Evolutionary conservation across 805 yeast species (phyloP).

Genomic region (Ogataea paradorogensis): DNA sequence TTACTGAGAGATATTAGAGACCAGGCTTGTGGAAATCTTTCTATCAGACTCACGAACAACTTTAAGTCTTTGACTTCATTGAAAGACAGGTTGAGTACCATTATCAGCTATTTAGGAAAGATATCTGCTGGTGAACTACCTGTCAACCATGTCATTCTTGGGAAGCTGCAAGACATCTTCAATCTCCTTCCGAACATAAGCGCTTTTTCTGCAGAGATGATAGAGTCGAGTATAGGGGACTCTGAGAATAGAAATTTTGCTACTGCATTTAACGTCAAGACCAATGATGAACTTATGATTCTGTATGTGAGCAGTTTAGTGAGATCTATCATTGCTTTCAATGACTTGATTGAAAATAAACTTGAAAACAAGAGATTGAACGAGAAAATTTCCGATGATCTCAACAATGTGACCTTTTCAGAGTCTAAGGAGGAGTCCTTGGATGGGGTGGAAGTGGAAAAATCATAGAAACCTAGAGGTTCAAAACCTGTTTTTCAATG

Average conservation of each 20-base stretch:
- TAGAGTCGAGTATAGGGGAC: slow-evolving; percentile 8
- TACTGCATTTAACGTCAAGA: slow-evolving; percentile 83
- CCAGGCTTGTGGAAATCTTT: slow-evolving; percentile 91
- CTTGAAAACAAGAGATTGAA: slow-evolving; percentile 64
- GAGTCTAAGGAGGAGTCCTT: slow-evolving; percentile 15
- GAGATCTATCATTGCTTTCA: slow-evolving; percentile 93
- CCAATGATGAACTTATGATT: slow-evolving; percentile 95
- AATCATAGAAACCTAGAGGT: slow-evolving; percentile 7
- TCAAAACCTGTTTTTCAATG: no score
- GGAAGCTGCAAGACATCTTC: slow-evolving; percentile 91
- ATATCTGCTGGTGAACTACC: slow-evolving; percentile 74
- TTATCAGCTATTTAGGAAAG: slow-evolving; percentile 71
- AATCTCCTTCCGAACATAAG: slow-evolving; percentile 77
- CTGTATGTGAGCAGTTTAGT: slow-evolving; percentile 86
- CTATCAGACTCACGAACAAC: slow-evolving; percentile 84
- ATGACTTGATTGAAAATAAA: slow-evolving; percentile 94
- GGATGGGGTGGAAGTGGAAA: slow-evolving; percentile 15
- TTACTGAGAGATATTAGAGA: slow-evolving; percentile 90
- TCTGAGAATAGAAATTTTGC: slow-evolving; percentile 39
- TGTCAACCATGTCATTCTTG: slow-evolving; percentile 84
- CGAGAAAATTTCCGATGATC: slow-evolving; percentile 30
- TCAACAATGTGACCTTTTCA: slow-evolving; percentile 25
- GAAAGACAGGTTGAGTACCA: slow-evolving; percentile 72
- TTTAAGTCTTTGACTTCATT: slow-evolving; percentile 84
- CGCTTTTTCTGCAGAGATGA: slow-evolving; percentile 35